A percentile compares a stretch with the other conserved stretches of the same genome.
Conservation (phyloP, 2,329 filamentous ascomycete genomes). For the Raffaelea albimanens region DNA sequence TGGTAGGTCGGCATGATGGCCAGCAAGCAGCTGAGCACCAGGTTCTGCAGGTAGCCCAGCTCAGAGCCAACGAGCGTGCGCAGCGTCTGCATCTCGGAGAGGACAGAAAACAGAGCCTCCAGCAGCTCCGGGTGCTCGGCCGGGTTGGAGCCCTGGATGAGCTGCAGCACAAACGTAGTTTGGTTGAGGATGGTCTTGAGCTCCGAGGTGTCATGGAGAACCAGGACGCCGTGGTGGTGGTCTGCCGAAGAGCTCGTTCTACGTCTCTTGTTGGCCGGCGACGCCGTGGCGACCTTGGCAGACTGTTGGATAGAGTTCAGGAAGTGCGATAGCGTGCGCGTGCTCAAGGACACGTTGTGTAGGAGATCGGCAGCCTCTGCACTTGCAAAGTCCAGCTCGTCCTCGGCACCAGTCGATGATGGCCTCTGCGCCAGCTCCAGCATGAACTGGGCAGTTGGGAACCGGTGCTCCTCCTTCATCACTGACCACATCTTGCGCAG, state of each 20-base stretch:
- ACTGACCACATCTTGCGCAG: constrained; percentile 63
- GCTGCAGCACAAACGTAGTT: constrained; percentile 77
- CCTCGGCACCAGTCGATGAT: constrained; percentile 19
- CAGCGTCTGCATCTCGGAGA: constrained; percentile 82
- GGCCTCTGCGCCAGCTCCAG: constrained; percentile 49
- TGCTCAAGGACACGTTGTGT: constrained; percentile 62
- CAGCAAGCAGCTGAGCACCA: constrained; percentile 73
- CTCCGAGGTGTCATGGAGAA: constrained; percentile 41
- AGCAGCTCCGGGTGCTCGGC: constrained; percentile 68
- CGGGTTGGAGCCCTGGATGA: constrained; percentile 73
- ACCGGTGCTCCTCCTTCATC: constrained; percentile 55
- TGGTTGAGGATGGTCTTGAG: constrained; percentile 60
- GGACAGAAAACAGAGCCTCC: constrained; percentile 67
- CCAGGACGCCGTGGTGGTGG: constrained; percentile 48
- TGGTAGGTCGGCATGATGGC: constrained; percentile 76
- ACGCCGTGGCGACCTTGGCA: constrained; percentile 61
- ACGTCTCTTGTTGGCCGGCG: constrained; percentile 68
- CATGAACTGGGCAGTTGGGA: constrained; percentile 51
- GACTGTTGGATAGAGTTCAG: constrained; percentile 65
- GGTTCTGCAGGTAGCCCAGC: constrained; percentile 79
- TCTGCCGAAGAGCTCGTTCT: constrained; percentile 66
- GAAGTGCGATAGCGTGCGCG: constrained; percentile 61
- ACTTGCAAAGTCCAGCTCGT: constrained; percentile 31
- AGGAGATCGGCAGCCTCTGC: constrained; percentile 63
- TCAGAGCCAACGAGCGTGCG: constrained; percentile 74